These are phyloP conservation scores for Capsicum rhomboideum DNA, from an alignment of 257 asterid genomes.

Conservation along the genomic window DNA sequence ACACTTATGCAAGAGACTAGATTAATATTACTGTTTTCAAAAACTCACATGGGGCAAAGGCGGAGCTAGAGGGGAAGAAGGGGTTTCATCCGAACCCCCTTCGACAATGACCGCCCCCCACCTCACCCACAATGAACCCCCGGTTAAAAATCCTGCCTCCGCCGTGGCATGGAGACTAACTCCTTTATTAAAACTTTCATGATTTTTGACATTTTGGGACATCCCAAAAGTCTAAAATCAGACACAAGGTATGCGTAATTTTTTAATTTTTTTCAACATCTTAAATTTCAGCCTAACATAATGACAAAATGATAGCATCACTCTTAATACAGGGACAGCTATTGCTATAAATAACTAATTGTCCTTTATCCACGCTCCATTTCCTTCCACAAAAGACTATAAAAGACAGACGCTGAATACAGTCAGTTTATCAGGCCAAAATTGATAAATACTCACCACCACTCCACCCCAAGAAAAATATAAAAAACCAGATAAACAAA, in stretches of 20 bases:
- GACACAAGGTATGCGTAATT: neutral
- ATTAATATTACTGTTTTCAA: neutral
- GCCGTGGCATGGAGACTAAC: neutral
- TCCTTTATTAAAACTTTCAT: neutral
- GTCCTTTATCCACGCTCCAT: neutral
- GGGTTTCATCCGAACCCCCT: neutral
- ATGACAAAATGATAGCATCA: neutral
- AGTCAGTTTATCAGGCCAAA: neutral
- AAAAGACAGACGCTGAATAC: neutral
- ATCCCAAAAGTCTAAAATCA: neutral
- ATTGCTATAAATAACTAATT: neutral
- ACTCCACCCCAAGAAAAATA: no score
- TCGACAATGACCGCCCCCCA: no score
- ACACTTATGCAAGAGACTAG: neutral
- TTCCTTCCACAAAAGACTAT: neutral
- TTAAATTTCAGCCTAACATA: neutral
- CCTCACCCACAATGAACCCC: no score
- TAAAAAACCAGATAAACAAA: neutral
- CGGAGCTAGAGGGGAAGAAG: no score
- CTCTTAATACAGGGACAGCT: neutral
- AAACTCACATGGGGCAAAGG: neutral
- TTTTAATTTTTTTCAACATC: neutral
- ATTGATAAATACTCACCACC: neutral
- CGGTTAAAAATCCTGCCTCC: neutral
- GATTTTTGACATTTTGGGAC: neutral